phyloP scores from a whole-genome alignment of 805 yeast genomes.

The Saccharomycopsis sp. region DNA sequence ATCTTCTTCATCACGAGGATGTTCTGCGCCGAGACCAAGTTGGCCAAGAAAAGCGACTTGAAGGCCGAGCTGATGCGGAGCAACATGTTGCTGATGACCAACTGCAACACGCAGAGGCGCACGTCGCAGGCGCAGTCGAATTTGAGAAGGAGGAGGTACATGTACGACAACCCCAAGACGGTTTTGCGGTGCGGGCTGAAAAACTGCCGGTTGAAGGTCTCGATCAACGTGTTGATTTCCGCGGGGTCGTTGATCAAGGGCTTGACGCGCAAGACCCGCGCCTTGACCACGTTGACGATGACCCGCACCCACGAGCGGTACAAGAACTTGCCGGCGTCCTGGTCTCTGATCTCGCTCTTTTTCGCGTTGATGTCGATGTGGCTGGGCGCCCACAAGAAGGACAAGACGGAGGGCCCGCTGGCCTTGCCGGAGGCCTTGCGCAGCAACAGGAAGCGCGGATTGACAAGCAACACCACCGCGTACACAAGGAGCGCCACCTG shows the following conservation, averaged over 20 bases:
- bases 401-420: not conserved
- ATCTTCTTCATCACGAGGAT: constrained; percentile 28
- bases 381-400: not conserved
- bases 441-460: not conserved
- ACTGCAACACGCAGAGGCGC: not conserved
- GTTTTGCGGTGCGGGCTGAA: constrained; percentile 4
- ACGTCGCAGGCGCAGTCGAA: constrained; percentile 6
- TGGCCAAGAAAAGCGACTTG: not conserved
- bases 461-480: not conserved
- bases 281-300: not conserved
- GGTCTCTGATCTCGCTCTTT: not conserved
- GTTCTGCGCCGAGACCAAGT: not conserved
- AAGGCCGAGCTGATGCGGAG: not conserved
- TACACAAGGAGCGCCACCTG: not conserved
- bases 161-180: not conserved
- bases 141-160: constrained; percentile 10
- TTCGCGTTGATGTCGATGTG: not conserved
- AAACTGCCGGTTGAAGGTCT: constrained; percentile 1
- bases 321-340: not conserved
- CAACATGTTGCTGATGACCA: constrained; percentile 1
- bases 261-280: not conserved
- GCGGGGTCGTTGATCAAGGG: constrained; percentile 4
- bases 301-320: not conserved
- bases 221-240: constrained; percentile 1
- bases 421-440: too few species aligned